Percentiles rank a stretch among this genome's conserved stretches.
phyloP scores from a whole-genome alignment of 129 eudicot species.

The Helichrysum umbraculigerum region DNA sequence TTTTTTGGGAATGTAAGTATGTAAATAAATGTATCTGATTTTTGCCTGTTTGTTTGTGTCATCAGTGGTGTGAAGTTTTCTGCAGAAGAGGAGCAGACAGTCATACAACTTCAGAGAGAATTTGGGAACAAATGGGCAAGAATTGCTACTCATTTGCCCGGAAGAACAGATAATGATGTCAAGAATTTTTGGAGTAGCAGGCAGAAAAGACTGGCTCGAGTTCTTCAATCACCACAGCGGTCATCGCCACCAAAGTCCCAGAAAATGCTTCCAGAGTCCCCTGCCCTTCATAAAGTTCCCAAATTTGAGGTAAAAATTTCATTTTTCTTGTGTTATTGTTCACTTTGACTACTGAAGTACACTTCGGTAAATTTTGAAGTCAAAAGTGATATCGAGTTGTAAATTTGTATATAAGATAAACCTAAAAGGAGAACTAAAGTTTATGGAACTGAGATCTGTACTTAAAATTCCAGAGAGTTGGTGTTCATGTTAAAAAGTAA shows the following conservation, averaged over 20 bases:
- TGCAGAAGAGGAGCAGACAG: conserved; percentile 78
- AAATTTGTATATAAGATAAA: no score
- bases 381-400: neutral
- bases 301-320: conserved; percentile 44
- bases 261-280: conserved; percentile 27
- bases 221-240: conserved; percentile 50
- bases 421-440: neutral
- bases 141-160: conserved; percentile 69
- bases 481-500: no score
- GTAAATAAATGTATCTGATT: conserved; percentile 5
- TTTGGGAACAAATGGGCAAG: conserved; percentile 97
- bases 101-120: conserved; percentile 78
- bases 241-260: conserved; percentile 34
- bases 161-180: conserved; percentile 95
- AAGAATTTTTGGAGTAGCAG: conserved; percentile 99
- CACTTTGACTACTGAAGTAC: conserved; percentile 2
- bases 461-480: neutral
- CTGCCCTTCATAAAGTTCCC: conserved; percentile 45
- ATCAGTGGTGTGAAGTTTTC: conserved; percentile 92
- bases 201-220: conserved; percentile 81
- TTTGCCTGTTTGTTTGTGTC: conserved; percentile 8
- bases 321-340: neutral
- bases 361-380: neutral
- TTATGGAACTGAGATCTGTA: neutral
- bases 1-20: neutral